Evolutionary conservation across 2,329 filamentous ascomycete genomes (phyloP).

Genomic region (Calonectria leucothoes): DNA sequence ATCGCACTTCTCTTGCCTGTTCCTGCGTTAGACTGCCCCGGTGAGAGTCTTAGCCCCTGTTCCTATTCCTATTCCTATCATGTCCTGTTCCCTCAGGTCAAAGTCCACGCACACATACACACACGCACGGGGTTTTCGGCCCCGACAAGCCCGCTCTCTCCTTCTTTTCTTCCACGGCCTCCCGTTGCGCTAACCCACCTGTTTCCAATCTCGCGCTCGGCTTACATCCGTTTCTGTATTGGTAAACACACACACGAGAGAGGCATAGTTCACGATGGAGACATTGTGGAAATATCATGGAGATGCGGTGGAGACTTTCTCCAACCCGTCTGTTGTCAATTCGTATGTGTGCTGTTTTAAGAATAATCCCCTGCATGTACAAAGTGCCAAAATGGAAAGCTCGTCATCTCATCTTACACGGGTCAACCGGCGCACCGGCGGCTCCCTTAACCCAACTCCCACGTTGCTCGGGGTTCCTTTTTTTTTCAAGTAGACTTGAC

Average conservation of each 20-base stretch:
- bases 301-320: neutral
- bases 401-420: constrained; percentile 21
- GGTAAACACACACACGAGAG: neutral
- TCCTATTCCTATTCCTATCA: neutral
- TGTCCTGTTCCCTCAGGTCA: constrained; percentile 1
- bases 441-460: neutral
- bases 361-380: constrained; percentile 4
- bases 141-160: neutral
- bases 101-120: too few species aligned
- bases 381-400: constrained; percentile 1
- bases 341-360: constrained; percentile 1
- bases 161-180: neutral
- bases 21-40: constrained; percentile 6
- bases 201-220: neutral
- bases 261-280: neutral
- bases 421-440: neutral
- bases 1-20: neutral
- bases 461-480: neutral
- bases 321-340: neutral
- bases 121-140: neutral
- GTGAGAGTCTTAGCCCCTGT: neutral
- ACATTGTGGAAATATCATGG: neutral
- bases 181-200: neutral
- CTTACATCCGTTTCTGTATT: neutral
- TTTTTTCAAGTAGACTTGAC: neutral